These are phyloP conservation scores for Claviceps sp. DNA, from an alignment of 2,329 filamentous ascomycete genomes.

Conservation along the genomic window DNA sequence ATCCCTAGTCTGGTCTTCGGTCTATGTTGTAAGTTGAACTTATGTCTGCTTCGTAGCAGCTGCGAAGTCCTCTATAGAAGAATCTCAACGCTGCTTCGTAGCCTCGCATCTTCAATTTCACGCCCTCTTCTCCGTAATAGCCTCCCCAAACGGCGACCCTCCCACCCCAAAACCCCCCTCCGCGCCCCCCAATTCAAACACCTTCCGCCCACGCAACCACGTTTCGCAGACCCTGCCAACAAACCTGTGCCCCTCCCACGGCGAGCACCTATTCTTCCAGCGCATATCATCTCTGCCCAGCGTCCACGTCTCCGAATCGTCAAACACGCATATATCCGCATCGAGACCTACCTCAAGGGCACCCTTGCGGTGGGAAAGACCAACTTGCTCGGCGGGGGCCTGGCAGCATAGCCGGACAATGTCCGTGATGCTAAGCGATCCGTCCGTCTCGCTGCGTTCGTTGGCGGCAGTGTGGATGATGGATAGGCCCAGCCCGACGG, in stretches of 20 bases:
- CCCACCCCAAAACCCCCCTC: slow-evolving; percentile 36
- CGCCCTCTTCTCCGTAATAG: slow-evolving; percentile 47
- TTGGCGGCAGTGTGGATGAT: slow-evolving; percentile 74
- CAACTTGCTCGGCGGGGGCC: slow-evolving; percentile 81
- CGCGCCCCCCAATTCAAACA: slow-evolving; percentile 54
- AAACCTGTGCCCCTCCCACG: slow-evolving; percentile 73
- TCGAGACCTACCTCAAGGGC: slow-evolving; percentile 66
- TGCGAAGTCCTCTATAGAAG: too few relatives aligned
- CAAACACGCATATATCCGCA: slow-evolving; percentile 82
- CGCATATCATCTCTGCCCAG: slow-evolving; percentile 70
- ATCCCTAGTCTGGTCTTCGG: too few relatives aligned
- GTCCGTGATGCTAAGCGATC: slow-evolving; percentile 48
- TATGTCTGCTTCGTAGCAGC: too few relatives aligned
- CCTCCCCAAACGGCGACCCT: slow-evolving; percentile 31
- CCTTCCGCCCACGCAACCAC: slow-evolving; percentile 62
- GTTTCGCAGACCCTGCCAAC: slow-evolving; percentile 71
- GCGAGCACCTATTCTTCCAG: slow-evolving; percentile 86
- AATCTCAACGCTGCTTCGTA: too few relatives aligned
- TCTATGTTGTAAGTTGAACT: too few relatives aligned
- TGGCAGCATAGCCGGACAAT: slow-evolving; percentile 75
- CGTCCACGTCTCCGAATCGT: slow-evolving; percentile 66
- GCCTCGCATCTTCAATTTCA: too few relatives aligned
- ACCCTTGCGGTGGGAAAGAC: slow-evolving; percentile 67
- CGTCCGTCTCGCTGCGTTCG: slow-evolving; percentile 35
- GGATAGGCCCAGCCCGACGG: slow-evolving; percentile 80